Evolutionary conservation across 2,329 filamentous ascomycete species (phyloP), one percentile per base, ranked within the genome.

Genomic region (Penicillium rolfsii): DNA sequence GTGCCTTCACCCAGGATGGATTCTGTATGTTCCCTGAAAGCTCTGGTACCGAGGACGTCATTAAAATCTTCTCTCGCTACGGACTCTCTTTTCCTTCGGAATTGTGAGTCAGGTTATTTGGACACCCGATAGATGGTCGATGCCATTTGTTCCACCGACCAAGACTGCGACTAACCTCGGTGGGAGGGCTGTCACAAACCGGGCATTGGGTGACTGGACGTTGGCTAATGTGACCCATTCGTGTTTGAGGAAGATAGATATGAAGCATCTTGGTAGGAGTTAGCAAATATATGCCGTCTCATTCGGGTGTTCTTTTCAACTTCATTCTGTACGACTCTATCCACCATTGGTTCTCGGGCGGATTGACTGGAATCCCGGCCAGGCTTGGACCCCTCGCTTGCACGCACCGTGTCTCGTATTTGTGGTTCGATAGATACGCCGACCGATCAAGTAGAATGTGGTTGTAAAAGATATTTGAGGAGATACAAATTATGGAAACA

Each of bases 71-170:
- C 30, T 8, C 7, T 33, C 6, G 7, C 30, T 33, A 33, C 4
- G 30, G 30, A 6, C 30, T 8, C 30, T 8, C 7, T 33, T 33
- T 8, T 33, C 30, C 30, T 33, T 33, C 30, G 30, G 30, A 33
- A 8, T 33, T 8, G 4, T 33, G 7, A 33, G 2, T 33, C 30
- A 8, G 30, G 30, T 2, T 33, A 33, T 33, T 8, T 8, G 7
- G 6, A 33, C 30, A 33, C 30, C 30, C 30, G 30, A 33, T 33
- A 8, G 30, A 33, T 8, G 30, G 30, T 33, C 30, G 50, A 85
- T 80, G 40, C 83, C 83, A 30, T 75, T 81, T 4, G 83, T 85
- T 22, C 74, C 82, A 24, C 83, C 83, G 7, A 81, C 77, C 62
- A 85, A 84, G 58, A 84, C 78, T 14, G 79, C 82, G 8, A 83